Evolutionary conservation across 257 asterid species (phyloP).

Genomic region (Vinca minor): DNA sequence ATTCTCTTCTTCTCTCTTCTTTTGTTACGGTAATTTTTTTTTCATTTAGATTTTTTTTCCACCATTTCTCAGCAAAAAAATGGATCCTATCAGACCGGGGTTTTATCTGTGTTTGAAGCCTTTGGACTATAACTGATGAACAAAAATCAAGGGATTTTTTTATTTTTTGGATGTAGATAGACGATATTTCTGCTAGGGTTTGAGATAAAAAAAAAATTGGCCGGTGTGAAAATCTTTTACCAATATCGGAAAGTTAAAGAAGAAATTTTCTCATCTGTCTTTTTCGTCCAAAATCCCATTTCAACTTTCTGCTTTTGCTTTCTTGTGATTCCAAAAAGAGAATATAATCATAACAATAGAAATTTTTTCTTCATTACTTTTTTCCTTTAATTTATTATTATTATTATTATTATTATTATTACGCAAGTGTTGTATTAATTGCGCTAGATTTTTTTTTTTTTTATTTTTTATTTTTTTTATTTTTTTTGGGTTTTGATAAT

Average conservation of each 20-base stretch:
- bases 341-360: neutral
- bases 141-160: neutral
- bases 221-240: neutral
- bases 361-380: too few relatives aligned
- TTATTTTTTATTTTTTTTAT: too few relatives aligned
- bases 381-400: too few relatives aligned
- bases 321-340: neutral
- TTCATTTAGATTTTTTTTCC: neutral
- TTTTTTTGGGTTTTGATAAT: too few relatives aligned
- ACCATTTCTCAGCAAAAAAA: too few relatives aligned
- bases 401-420: too few relatives aligned
- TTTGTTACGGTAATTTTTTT: neutral
- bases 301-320: neutral
- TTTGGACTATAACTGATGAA: neutral
- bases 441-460: too few relatives aligned
- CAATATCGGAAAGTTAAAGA: neutral
- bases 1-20: neutral
- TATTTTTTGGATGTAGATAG: too few relatives aligned
- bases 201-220: neutral
- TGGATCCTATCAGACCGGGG: too few relatives aligned
- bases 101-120: neutral
- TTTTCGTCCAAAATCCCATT: neutral
- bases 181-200: too few relatives aligned
- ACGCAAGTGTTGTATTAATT: too few relatives aligned
- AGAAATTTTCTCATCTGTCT: neutral